Conservation (phyloP, 768 basidiomycete species). For the Boletus subparvulus region DNA sequence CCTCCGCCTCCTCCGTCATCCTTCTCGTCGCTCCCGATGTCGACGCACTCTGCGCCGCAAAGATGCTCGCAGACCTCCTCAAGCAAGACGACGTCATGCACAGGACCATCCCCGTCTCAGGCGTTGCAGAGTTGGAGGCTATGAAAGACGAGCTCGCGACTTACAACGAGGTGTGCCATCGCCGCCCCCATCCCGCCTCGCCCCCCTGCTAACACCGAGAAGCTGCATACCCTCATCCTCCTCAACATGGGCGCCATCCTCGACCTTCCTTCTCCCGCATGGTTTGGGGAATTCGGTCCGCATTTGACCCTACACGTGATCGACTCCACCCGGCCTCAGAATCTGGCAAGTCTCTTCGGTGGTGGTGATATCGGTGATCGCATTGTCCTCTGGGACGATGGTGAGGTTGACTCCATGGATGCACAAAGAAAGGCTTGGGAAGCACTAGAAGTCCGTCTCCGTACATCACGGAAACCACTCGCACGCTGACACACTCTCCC, state of each 20-base stretch:
- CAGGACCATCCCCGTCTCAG: slow-evolving; percentile 85
- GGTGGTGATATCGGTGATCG: slow-evolving; percentile 64
- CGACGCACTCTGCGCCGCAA: slow-evolving; percentile 88
- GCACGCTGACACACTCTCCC: slow-evolving; percentile 7
- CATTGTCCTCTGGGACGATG: slow-evolving; percentile 93
- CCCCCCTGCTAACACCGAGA: neutral
- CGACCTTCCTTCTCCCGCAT: slow-evolving; percentile 70
- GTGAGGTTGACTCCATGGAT: slow-evolving; percentile 65
- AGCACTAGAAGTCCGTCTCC: slow-evolving; percentile 64
- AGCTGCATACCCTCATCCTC: slow-evolving; percentile 89
- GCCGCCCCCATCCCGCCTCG: neutral
- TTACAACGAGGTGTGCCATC: slow-evolving; percentile 60
- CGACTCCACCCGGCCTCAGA: slow-evolving; percentile 89
- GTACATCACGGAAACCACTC: neutral
- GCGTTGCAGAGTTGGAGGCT: slow-evolving; percentile 70
- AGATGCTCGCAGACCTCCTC: slow-evolving; percentile 86
- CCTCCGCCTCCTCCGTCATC: slow-evolving; percentile 80
- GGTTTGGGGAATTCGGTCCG: slow-evolving; percentile 72
- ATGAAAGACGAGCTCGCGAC: slow-evolving; percentile 64
- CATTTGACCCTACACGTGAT: slow-evolving; percentile 84
- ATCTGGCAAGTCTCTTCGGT: slow-evolving; percentile 82
- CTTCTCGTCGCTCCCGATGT: slow-evolving; percentile 88
- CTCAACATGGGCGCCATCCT: slow-evolving; percentile 90
- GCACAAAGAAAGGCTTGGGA: slow-evolving; percentile 84
- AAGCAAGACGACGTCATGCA: slow-evolving; percentile 93